Percentiles rank a stretch among this genome's conserved stretches.
phyloP scores from a whole-genome alignment of 805 yeast genomes.

The Candida insectorum region DNA sequence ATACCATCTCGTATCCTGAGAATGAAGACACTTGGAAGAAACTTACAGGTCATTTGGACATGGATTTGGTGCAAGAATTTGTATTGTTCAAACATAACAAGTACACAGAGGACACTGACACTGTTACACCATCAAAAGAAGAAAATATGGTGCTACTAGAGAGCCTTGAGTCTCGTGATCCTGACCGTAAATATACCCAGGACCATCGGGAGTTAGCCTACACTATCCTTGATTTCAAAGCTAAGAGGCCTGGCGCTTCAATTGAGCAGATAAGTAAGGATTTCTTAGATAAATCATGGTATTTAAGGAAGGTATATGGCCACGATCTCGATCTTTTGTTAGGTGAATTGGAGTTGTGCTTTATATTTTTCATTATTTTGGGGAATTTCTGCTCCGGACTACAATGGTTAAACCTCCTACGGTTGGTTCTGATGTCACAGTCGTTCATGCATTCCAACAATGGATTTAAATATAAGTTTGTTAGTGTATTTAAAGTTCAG shows the following conservation, averaged over 20 bases:
- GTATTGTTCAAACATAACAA: slow-evolving; percentile 3
- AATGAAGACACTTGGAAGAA: slow-evolving; percentile 10
- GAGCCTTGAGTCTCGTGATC: slow-evolving; percentile 21
- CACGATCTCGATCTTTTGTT: slow-evolving; percentile 27
- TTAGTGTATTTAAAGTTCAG: slow-evolving; percentile 32
- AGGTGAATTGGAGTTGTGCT: slow-evolving; percentile 56
- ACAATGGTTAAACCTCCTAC: slow-evolving; percentile 59
- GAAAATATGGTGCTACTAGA: slow-evolving; percentile 42
- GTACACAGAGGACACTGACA: slow-evolving; percentile 28
- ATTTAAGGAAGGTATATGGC: slow-evolving; percentile 38
- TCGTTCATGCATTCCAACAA: slow-evolving; percentile 19
- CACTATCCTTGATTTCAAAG: slow-evolving; percentile 39
- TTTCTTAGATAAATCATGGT: slow-evolving; percentile 62
- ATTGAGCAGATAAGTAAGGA: slow-evolving; percentile 45
- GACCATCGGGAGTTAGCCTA: slow-evolving; percentile 34
- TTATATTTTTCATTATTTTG: slow-evolving; percentile 45
- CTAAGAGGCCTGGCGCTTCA: slow-evolving; percentile 21
- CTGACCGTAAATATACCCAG: neutral
- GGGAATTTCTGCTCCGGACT: slow-evolving; percentile 62
- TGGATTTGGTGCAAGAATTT: slow-evolving; percentile 21
- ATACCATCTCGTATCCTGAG: slow-evolving; percentile 41
- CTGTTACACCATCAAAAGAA: slow-evolving; percentile 48
- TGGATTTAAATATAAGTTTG: slow-evolving; percentile 25
- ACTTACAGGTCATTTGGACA: slow-evolving; percentile 17
- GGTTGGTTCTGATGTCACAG: slow-evolving; percentile 32